Evolutionary conservation across 208 protist species (phyloP).

Genomic region (Crithidia mellificae): DNA sequence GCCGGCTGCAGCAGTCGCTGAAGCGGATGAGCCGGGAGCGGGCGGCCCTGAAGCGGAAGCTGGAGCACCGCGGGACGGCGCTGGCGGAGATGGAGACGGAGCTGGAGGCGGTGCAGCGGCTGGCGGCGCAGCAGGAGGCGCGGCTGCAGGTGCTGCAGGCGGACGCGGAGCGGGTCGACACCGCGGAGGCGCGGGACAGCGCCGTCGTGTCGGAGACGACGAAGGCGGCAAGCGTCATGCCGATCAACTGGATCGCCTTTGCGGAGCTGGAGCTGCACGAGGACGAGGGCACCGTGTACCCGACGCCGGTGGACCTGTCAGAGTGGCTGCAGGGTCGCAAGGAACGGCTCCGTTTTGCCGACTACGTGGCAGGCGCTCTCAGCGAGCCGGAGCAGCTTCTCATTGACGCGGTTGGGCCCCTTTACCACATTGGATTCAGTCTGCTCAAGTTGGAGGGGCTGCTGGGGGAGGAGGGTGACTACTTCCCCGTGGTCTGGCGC

Average conservation of each 20-base stretch:
- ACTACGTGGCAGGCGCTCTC: slow-evolving; percentile 21
- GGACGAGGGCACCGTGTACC: slow-evolving; percentile 18
- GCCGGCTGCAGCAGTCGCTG: slow-evolving; percentile 26
- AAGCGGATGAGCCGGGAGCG: slow-evolving; percentile 29
- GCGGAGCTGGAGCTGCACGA: slow-evolving; percentile 16
- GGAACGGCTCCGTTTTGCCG: slow-evolving; percentile 13
- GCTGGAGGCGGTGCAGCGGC: slow-evolving; percentile 15
- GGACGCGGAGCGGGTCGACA: not conserved
- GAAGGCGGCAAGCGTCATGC: not conserved
- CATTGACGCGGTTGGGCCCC: slow-evolving; percentile 10
- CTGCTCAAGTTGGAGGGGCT: slow-evolving; percentile 17
- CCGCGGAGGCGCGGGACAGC: not conserved
- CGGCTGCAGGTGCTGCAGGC: slow-evolving; percentile 8
- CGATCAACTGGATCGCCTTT: slow-evolving; percentile 17
- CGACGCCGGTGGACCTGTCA: slow-evolving; percentile 12
- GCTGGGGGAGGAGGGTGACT: not conserved
- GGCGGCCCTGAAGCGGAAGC: slow-evolving; percentile 19
- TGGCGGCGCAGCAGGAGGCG: slow-evolving; percentile 21
- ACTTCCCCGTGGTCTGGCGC: slow-evolving; percentile 19
- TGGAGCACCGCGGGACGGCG: slow-evolving; percentile 19
- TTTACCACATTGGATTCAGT: slow-evolving; percentile 33
- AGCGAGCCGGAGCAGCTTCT: slow-evolving; percentile 15
- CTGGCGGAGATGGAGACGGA: slow-evolving; percentile 19
- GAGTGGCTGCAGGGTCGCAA: slow-evolving; percentile 14
- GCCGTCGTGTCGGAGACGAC: not conserved